Percentiles rank a stretch among this genome's conserved stretches.
phyloP scores from a whole-genome alignment of 495 filamentous ascomycete species.

The Neurospora terricola region DNA sequence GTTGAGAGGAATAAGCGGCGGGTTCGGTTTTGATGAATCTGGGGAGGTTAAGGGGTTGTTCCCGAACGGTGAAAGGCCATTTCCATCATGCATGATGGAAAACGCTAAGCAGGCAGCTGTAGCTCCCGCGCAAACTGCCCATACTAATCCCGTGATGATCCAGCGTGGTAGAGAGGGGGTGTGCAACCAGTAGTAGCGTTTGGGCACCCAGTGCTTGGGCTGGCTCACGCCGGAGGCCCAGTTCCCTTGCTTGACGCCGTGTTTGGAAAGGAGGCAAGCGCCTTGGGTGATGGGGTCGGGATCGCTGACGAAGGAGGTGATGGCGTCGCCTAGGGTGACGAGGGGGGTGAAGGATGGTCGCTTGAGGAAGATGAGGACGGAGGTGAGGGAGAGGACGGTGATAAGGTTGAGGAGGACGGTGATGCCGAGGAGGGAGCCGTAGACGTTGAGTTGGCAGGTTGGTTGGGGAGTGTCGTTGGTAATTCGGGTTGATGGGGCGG shows the following conservation, averaged over 20 bases:
- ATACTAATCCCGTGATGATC: slow-evolving; percentile 19
- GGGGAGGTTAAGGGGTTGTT: background rate
- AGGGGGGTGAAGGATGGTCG: slow-evolving; percentile 27
- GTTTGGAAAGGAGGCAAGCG: slow-evolving; percentile 30
- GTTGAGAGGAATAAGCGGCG: background rate
- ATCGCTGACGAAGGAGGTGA: slow-evolving; percentile 33
- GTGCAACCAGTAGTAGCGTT: slow-evolving; percentile 31
- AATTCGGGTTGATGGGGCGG: slow-evolving; percentile 7
- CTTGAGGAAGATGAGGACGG: slow-evolving; percentile 22
- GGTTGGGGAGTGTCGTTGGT: slow-evolving; percentile 3
- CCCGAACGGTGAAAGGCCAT: slow-evolving; percentile 23
- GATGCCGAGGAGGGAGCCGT: slow-evolving; percentile 29
- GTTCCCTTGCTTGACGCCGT: slow-evolving; percentile 26
- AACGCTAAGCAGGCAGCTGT: slow-evolving; percentile 23
- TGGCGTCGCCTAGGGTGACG: slow-evolving; percentile 35
- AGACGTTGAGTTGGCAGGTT: slow-evolving; percentile 31
- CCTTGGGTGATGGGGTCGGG: slow-evolving; percentile 28
- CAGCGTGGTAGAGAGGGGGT: slow-evolving; percentile 28
- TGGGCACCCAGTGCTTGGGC: slow-evolving; percentile 30
- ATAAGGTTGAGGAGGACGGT: slow-evolving; percentile 31
- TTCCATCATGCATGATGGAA: slow-evolving; percentile 9
- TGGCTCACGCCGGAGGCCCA: slow-evolving; percentile 20
- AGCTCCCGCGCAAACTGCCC: slow-evolving; percentile 17
- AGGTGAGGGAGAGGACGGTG: slow-evolving; percentile 22
- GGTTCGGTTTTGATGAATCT: too few species aligned